These are phyloP conservation scores for Metrosideros polymorpha DNA, from an alignment of 441 rosid genomes.

Conservation along the genomic window DNA sequence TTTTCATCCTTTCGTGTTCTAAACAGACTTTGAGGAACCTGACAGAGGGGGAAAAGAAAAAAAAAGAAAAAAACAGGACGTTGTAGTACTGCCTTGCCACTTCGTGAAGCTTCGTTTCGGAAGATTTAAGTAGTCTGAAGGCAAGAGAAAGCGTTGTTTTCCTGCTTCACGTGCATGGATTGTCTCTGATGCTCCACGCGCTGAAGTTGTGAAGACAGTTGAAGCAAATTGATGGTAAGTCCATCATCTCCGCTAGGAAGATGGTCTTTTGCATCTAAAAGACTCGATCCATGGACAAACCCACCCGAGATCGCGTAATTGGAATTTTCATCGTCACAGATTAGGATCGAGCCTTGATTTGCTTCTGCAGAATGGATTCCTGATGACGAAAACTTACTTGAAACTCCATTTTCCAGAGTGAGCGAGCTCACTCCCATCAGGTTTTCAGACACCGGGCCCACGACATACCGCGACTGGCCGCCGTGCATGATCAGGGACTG, in stretches of 20 bases:
- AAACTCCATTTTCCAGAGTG: slow-evolving; percentile 8
- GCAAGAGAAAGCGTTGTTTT: slow-evolving; percentile 31
- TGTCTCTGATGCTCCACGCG: slow-evolving; percentile 65
- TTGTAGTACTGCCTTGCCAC: neutral
- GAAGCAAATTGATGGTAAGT: slow-evolving; percentile 55
- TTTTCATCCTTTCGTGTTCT: neutral
- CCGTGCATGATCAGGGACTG: slow-evolving; percentile 22
- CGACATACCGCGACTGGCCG: neutral
- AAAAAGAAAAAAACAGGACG: neutral
- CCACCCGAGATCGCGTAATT: slow-evolving; percentile 11
- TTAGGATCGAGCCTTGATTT: slow-evolving; percentile 9
- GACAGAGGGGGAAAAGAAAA: neutral
- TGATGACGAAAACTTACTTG: slow-evolving; percentile 14
- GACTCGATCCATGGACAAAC: slow-evolving; percentile 11
- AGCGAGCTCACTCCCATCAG: slow-evolving; percentile 6
- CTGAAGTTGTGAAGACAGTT: slow-evolving; percentile 61
- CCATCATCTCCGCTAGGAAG: slow-evolving; percentile 19
- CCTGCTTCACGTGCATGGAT: slow-evolving; percentile 35
- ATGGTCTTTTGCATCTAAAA: slow-evolving; percentile 11
- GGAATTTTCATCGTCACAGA: slow-evolving; percentile 16
- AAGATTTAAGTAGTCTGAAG: slow-evolving; percentile 18
- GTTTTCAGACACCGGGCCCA: slow-evolving; percentile 17
- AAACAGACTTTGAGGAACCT: neutral
- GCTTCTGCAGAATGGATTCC: slow-evolving; percentile 14
- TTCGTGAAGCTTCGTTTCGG: neutral